phyloP scores from a whole-genome alignment of 2,329 filamentous ascomycete species.

The Fusarium falciforme region DNA sequence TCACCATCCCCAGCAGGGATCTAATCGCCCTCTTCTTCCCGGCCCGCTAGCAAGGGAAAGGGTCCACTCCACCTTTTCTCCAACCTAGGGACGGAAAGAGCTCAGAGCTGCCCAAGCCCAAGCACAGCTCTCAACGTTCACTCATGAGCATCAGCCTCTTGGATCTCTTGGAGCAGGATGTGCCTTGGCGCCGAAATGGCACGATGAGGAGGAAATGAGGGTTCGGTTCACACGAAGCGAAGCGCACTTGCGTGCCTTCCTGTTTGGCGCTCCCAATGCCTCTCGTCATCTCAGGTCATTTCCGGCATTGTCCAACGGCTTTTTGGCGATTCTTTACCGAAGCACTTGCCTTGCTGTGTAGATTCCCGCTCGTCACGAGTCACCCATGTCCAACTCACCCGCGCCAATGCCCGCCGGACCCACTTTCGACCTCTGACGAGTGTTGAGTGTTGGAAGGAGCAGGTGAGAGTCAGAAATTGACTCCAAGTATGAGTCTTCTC shows the following conservation, averaged over 20 bases:
- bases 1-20: conserved; percentile 50
- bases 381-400: conserved; percentile 1
- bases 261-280: conserved; percentile 3
- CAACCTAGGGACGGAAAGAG: conserved; percentile 25
- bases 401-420: conserved; percentile 2
- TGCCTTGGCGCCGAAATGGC: conserved; percentile 5
- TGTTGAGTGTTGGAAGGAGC: conserved; percentile 1
- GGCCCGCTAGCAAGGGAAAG: conserved; percentile 40
- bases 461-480: background rate
- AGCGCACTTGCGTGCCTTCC: background rate
- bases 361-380: background rate
- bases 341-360: background rate
- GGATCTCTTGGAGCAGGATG: conserved; percentile 7
- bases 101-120: conserved; percentile 15
- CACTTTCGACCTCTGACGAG: conserved; percentile 34
- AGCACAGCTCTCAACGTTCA: background rate
- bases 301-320: conserved; percentile 9
- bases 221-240: background rate
- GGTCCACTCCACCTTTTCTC: conserved; percentile 21
- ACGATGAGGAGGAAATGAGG: conserved; percentile 18
- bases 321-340: background rate
- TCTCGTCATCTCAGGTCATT: conserved; percentile 17
- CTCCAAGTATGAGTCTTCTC: conserved; percentile 23
- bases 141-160: conserved; percentile 20
- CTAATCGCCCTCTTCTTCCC: conserved; percentile 49